phyloP scores from a whole-genome alignment of 2,329 filamentous ascomycete species.

The Cercospora zeae-maydis region DNA sequence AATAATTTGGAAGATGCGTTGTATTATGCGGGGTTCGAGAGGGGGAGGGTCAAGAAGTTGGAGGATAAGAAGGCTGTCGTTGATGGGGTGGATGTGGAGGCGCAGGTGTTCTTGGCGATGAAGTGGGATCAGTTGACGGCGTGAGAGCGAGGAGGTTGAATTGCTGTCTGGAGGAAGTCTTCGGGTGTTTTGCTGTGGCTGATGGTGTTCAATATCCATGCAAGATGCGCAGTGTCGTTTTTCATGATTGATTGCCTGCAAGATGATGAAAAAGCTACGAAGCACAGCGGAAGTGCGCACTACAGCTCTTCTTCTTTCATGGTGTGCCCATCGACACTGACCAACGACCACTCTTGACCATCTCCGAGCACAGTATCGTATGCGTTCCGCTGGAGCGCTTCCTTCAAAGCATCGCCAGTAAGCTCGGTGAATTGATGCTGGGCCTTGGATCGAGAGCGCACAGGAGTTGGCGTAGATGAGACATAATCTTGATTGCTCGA shows the following conservation, averaged over 20 bases:
- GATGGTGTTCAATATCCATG: too few relatives aligned
- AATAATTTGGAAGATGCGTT: slow-evolving; percentile 26
- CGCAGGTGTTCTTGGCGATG: slow-evolving; percentile 31
- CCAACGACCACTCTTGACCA: slow-evolving; percentile 27
- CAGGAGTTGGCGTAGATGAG: background rate
- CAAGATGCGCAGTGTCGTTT: too few relatives aligned
- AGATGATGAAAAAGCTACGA: too few relatives aligned
- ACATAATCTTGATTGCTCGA: background rate
- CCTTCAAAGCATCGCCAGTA: slow-evolving; percentile 13
- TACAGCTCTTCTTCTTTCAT: slow-evolving; percentile 32
- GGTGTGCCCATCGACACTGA: slow-evolving; percentile 33
- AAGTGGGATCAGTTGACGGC: slow-evolving; percentile 30
- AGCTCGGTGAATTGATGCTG: background rate
- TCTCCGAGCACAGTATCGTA: slow-evolving; percentile 28
- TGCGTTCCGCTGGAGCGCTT: slow-evolving; percentile 25
- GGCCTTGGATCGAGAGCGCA: background rate
- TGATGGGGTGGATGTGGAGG: slow-evolving; percentile 23
- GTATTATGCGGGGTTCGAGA: slow-evolving; percentile 31
- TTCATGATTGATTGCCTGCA: too few relatives aligned
- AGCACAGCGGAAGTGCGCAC: background rate
- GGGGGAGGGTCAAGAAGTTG: slow-evolving; percentile 26
- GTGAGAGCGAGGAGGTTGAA: background rate
- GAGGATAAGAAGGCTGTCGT: slow-evolving; percentile 22
- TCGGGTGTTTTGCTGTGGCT: too few relatives aligned
- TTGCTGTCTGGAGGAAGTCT: too few relatives aligned